Evolutionary conservation across 1,139 yeast genomes (phyloP).

Genomic region (Protomyces macrosporus): DNA sequence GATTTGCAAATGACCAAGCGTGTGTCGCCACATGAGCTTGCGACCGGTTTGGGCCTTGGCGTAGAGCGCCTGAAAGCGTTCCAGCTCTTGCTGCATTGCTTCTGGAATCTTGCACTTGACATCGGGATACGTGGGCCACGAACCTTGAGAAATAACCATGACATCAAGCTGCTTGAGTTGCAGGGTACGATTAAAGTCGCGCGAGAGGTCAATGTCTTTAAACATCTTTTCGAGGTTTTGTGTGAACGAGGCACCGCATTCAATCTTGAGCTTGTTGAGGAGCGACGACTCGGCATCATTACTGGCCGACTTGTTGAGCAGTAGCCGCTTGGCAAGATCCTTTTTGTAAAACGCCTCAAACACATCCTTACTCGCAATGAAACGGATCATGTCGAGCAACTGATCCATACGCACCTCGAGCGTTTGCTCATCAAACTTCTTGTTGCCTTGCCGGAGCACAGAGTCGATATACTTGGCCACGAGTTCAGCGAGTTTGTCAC

Average conservation of each 20-base stretch:
- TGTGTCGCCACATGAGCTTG: conserved; percentile 38
- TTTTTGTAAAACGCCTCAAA: conserved; percentile 40
- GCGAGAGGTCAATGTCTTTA: conserved; percentile 37
- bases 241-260: conserved; percentile 39
- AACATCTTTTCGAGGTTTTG: conserved; percentile 40
- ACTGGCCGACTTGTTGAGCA: conserved; percentile 36
- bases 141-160: conserved; percentile 37
- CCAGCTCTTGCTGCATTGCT: conserved; percentile 33
- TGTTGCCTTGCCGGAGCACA: conserved; percentile 35
- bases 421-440: conserved; percentile 32
- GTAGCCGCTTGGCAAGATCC: conserved; percentile 41
- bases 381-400: conserved; percentile 36
- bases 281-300: conserved; percentile 36
- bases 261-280: conserved; percentile 36
- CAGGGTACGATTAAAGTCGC: conserved; percentile 31
- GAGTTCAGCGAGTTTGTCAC: conserved; percentile 35
- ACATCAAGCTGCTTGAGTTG: conserved; percentile 33
- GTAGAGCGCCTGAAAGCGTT: conserved; percentile 35
- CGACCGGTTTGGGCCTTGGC: conserved; percentile 33
- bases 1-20: conserved; percentile 37
- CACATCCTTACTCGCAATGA: conserved; percentile 39
- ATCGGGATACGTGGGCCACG: conserved; percentile 40
- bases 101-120: conserved; percentile 36
- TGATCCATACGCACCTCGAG: conserved; percentile 32
- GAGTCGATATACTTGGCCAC: conserved; percentile 42